Conservation (phyloP, 345 rosid species). For the Cardamine chenopodiifolia region DNA sequence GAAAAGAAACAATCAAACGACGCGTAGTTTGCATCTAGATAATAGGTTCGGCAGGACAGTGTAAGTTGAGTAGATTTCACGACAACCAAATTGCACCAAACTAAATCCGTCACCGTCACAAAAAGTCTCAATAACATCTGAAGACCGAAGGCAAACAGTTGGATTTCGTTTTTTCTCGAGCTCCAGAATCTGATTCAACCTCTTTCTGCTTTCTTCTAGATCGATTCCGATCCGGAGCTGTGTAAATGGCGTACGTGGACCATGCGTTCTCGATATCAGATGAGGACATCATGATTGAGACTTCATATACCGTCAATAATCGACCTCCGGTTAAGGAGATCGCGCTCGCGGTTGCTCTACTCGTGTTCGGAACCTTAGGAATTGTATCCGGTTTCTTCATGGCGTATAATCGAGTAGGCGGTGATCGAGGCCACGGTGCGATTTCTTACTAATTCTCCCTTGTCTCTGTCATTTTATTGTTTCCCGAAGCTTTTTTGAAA, state of each 20-base stretch:
- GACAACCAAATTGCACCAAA: conserved; percentile 35
- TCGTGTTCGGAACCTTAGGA: conserved; percentile 77
- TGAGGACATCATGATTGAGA: conserved; percentile 86
- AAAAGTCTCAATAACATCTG: conserved; percentile 1
- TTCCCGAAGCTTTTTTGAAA: background rate
- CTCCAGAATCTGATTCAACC: conserved; percentile 9
- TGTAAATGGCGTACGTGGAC: conserved; percentile 88
- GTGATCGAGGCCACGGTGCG: conserved; percentile 86
- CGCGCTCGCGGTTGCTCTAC: conserved; percentile 83
- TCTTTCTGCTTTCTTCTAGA: background rate
- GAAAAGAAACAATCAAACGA: conserved; percentile 4
- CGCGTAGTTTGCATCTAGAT: conserved; percentile 33
- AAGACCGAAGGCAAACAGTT: conserved; percentile 25
- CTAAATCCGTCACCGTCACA: conserved; percentile 18
- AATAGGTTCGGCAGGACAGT: background rate
- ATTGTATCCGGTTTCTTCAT: conserved; percentile 71
- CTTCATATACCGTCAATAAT: conserved; percentile 62
- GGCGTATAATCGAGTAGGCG: conserved; percentile 80
- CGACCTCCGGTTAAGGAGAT: conserved; percentile 95
- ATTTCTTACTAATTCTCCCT: background rate
- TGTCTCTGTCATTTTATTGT: background rate
- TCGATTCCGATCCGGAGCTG: conserved; percentile 23
- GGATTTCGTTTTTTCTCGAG: conserved; percentile 10
- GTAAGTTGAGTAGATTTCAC: conserved; percentile 32
- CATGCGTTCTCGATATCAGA: conserved; percentile 95